These are phyloP conservation scores for Rhodocollybia butyracea DNA, from an alignment of 768 basidiomycete species.

Conservation along the genomic window DNA sequence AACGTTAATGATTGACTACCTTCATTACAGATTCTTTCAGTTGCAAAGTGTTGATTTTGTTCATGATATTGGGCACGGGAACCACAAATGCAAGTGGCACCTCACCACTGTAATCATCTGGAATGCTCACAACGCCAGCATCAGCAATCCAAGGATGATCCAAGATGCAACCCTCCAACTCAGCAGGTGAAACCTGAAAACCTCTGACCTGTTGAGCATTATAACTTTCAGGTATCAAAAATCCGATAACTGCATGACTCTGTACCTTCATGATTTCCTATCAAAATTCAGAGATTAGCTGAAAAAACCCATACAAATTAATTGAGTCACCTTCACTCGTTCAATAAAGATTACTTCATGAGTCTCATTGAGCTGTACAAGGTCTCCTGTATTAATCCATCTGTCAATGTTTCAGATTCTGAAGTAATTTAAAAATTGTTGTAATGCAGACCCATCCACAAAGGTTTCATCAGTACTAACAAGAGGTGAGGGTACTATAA, in stretches of 20 bases:
- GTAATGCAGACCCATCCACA: slow-evolving; percentile 49
- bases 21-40: slow-evolving; percentile 46
- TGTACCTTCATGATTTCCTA: slow-evolving; percentile 46
- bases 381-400: slow-evolving; percentile 69
- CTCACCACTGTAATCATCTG: slow-evolving; percentile 71
- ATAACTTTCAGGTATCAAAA: neutral
- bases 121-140: slow-evolving; percentile 60
- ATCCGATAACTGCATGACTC: neutral
- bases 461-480: slow-evolving; percentile 66
- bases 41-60: slow-evolving; percentile 22
- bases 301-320: slow-evolving; percentile 28
- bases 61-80: slow-evolving; percentile 37
- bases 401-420: slow-evolving; percentile 37
- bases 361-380: slow-evolving; percentile 52
- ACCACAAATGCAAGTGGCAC: slow-evolving; percentile 68
- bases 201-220: slow-evolving; percentile 29
- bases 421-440: neutral
- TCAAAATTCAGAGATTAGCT: neutral
- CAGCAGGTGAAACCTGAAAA: slow-evolving; percentile 73
- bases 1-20: slow-evolving; percentile 24
- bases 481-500: slow-evolving; percentile 7
- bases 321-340: slow-evolving; percentile 47
- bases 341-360: slow-evolving; percentile 60
- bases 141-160: slow-evolving; percentile 57
- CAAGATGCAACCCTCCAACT: slow-evolving; percentile 64